Conservation (phyloP, 495 filamentous ascomycete species). For the Corynascus novoguineensis region DNA sequence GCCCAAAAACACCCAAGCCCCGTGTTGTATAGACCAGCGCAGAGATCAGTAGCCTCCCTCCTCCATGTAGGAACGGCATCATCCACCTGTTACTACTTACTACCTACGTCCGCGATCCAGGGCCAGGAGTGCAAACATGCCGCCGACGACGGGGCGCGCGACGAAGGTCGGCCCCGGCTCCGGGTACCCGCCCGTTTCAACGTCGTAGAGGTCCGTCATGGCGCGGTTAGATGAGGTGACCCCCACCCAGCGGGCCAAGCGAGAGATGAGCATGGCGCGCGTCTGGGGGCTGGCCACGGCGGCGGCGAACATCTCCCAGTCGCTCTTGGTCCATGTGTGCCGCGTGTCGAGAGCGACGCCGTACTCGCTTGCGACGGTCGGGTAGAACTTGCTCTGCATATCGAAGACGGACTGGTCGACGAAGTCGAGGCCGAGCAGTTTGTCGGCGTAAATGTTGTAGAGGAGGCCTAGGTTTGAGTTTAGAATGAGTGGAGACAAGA, state of each 20-base stretch:
- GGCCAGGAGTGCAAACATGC: conserved; percentile 73
- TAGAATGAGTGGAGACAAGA: conserved; percentile 42
- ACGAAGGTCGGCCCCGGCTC: conserved; percentile 57
- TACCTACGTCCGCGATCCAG: conserved; percentile 31
- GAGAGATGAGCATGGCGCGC: conserved; percentile 58
- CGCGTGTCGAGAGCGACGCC: conserved; percentile 81
- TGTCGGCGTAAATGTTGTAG: conserved; percentile 84
- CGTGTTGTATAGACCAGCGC: no score
- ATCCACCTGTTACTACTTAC: no score
- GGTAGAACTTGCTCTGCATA: conserved; percentile 77
- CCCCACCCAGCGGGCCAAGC: conserved; percentile 71
- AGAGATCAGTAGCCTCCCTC: no score
- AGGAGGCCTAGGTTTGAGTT: conserved; percentile 66
- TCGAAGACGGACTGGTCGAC: conserved; percentile 70
- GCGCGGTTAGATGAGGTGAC: conserved; percentile 65
- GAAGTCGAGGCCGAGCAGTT: conserved; percentile 62
- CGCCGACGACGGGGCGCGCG: conserved; percentile 76
- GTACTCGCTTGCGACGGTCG: conserved; percentile 62
- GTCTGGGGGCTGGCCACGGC: conserved; percentile 60
- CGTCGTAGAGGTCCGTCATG: conserved; percentile 77
- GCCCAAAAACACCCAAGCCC: no score
- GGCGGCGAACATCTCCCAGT: conserved; percentile 85
- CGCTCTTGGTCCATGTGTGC: conserved; percentile 76
- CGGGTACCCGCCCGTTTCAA: conserved; percentile 54
- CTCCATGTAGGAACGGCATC: no score